Base-by-base conservation (phyloP, 805 yeast genomes). In the Kluyveromyces starmeri region DNA sequence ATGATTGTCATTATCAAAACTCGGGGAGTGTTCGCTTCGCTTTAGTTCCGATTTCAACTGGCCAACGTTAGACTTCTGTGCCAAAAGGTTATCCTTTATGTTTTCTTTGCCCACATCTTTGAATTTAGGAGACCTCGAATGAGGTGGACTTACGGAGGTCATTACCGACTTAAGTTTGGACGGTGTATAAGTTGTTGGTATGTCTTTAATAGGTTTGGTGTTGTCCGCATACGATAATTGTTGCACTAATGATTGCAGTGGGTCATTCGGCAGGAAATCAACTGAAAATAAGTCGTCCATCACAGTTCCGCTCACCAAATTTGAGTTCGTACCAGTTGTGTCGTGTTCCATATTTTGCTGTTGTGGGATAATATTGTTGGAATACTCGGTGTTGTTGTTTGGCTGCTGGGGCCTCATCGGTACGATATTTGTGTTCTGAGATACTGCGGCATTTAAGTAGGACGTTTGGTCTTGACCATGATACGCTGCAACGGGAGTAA, bases 211-310 rank as follows among this genome's bases (percentile, higher is more conserved):
- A 3, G 44, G 38, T 3, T 44, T 37, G 8, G 47, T 10, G 10
- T 15, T 14, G 22, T 7, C 25, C 3, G 12, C 22, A 18, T 30
- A 30, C 9, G 33, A 35, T 10, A 45, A 28, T 27, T 48, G 47
- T 28, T 45, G 45, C 41, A 45, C 43, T 12, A 49, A 43, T 17
- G 46, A 28, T 28, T 44, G 50, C 28, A 48, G 35, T 3, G 49
- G 53, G 26, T 42, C 53, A 4, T 40, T 42, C 12, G 39, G 45
- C 15, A 46, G 26, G 27, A 43, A 44, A 34, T 47, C 48, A 3
- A 46, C 33, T 10, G 48, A 41, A 21, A 42, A 44, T 17, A 38
- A 33, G 27, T 44, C 46, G 19, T 39, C 45, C 40, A 37, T 32
- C n/a, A 31, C 15, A 22, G 25, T 27, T 20, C 23, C 17, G 10